phyloP scores from a whole-genome alignment of 768 basidiomycete species.

The Lyophyllum decastes region DNA sequence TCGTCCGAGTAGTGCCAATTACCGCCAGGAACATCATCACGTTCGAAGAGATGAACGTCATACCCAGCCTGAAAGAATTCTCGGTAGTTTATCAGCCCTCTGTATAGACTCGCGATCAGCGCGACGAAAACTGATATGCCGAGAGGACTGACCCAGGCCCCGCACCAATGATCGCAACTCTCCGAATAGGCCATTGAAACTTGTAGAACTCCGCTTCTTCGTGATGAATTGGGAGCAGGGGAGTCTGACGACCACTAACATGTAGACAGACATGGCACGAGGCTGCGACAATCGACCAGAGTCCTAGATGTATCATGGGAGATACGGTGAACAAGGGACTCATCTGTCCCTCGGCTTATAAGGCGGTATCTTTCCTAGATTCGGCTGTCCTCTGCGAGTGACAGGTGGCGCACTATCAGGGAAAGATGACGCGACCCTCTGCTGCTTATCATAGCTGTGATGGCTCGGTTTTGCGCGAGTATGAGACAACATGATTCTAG shows the following conservation, averaged over 20 bases:
- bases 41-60: conserved; percentile 37
- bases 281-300: neutral
- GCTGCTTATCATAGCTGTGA: neutral
- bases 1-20: conserved; percentile 47
- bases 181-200: conserved; percentile 38
- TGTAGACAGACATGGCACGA: neutral
- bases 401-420: neutral
- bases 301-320: neutral
- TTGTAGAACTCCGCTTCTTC: conserved; percentile 23
- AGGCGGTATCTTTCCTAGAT: neutral
- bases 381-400: too few species aligned
- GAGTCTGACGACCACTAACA: neutral
- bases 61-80: conserved; percentile 35
- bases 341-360: neutral
- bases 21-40: conserved; percentile 39
- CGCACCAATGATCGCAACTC: conserved; percentile 41
- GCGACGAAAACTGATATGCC: neutral
- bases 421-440: neutral
- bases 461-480: neutral
- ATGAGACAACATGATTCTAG: neutral
- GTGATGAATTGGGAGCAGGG: neutral
- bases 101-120: conserved; percentile 9
- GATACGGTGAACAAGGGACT: neutral
- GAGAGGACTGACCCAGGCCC: conserved; percentile 36
- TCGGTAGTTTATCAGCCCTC: conserved; percentile 38